Evolutionary conservation across 768 basidiomycete species (phyloP).

Genomic region (Lactarius hatsudake): DNA sequence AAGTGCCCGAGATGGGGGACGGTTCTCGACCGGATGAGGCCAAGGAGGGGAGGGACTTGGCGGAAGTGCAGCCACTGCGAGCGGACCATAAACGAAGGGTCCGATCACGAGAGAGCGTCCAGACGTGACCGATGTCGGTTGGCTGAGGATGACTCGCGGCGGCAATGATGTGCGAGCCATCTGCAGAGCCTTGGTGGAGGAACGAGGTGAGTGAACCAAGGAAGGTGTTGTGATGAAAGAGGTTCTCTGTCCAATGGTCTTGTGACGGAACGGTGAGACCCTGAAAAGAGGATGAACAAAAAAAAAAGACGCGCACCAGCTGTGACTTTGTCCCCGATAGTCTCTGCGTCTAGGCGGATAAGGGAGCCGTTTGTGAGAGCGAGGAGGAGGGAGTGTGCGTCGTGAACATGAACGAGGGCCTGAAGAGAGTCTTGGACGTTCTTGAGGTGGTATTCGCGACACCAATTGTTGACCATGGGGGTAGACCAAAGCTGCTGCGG

Average conservation of each 20-base stretch:
- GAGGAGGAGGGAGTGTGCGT: slow-evolving; percentile 63
- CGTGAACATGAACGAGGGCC: slow-evolving; percentile 56
- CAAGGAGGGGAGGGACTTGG: slow-evolving; percentile 47
- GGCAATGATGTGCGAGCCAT: slow-evolving; percentile 62
- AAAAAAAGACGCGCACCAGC: slow-evolving; percentile 49
- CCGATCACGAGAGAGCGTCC: slow-evolving; percentile 85
- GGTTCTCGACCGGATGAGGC: slow-evolving; percentile 34
- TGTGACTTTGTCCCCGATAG: slow-evolving; percentile 48
- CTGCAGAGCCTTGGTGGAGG: slow-evolving; percentile 45
- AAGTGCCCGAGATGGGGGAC: slow-evolving; percentile 35
- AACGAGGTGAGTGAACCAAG: slow-evolving; percentile 65
- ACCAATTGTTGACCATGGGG: slow-evolving; percentile 49
- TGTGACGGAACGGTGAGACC: slow-evolving; percentile 9
- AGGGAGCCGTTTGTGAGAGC: slow-evolving; percentile 59
- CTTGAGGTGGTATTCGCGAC: slow-evolving; percentile 63
- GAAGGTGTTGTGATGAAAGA: slow-evolving; percentile 64
- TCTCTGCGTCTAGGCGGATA: slow-evolving; percentile 66
- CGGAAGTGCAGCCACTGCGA: slow-evolving; percentile 67
- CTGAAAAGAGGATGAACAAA: background rate
- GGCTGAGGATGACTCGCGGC: slow-evolving; percentile 73
- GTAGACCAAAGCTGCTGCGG: slow-evolving; percentile 27
- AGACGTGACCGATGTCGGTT: slow-evolving; percentile 69
- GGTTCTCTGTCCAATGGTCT: slow-evolving; percentile 73
- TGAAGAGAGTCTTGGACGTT: slow-evolving; percentile 41
- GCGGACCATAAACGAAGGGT: slow-evolving; percentile 83